Evolutionary conservation across 345 rosid genomes (phyloP), one percentile per base, ranked within the genome.

Genomic region (Corchorus olitorius): DNA sequence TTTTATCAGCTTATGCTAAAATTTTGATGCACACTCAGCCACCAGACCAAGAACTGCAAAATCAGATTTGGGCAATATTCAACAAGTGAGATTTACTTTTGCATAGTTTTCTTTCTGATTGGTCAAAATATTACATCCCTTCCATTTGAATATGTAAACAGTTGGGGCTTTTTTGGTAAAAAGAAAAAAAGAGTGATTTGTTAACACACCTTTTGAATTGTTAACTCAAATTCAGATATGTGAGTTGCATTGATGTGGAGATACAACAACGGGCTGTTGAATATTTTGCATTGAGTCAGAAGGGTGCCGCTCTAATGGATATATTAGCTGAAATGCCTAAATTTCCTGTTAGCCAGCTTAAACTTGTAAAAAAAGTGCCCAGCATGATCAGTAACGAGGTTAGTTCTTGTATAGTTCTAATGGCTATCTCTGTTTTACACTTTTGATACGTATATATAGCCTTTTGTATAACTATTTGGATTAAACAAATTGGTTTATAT

Each of bases 261-360:
- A 94, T 97, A 84, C 99, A 97, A 83, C 99, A 97, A 79, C 84
- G 99, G 77, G 98, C 99, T 74, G 90, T 88, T 65, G 99, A 97
- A 81, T 97, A 97, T 85, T 88, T 94, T 86, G 91, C 97, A 68
- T 83, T 97, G 85, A 92, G 98, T 88, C 85, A 87, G 80, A 97
- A 94, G 74, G 99, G 99, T 74, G 86, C 86, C 19, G 87, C 93
- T 79, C 80, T 90, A 62, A 81, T 86, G 80, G 99, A 94, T 85
- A 90, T 97, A 75, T 89, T 97, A 86, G 98, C 97, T 73, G 99
- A 97, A 83, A 97, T 97, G 99, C 99, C 99, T 17, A 97, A 92
- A 82, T 97, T 53, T 78, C 76, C 91, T 75, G 88, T 83, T 52
- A 79, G 86, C 79, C 84, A 71, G 65, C 93, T 90, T 63, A 64